phyloP scores from a whole-genome alignment of 495 filamentous ascomycete species.

The Hypoxylon perforatum region DNA sequence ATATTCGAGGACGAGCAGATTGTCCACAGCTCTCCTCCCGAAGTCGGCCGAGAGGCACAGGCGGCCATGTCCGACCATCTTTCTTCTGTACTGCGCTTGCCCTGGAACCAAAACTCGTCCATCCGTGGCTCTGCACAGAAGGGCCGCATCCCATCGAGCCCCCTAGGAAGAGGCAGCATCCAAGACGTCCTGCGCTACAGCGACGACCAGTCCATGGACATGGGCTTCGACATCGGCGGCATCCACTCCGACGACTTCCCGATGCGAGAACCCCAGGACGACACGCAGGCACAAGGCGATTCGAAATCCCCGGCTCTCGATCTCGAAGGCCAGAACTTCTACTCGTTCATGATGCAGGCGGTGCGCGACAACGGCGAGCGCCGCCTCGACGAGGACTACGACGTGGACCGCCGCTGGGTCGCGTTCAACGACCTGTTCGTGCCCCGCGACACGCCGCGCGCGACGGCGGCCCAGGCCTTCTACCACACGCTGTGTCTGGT shows the following conservation, averaged over 20 bases:
- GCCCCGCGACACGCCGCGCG: conserved; percentile 59
- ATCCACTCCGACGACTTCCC: conserved; percentile 33
- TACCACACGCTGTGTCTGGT: conserved; percentile 77
- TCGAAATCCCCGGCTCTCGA: conserved; percentile 43
- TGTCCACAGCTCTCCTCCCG: conserved; percentile 37
- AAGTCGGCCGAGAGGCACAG: conserved; percentile 53
- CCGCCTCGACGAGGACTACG: conserved; percentile 50
- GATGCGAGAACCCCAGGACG: conserved; percentile 2
- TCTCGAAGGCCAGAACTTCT: conserved; percentile 54
- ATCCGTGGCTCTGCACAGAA: conserved; percentile 49
- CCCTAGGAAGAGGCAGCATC: conserved; percentile 46
- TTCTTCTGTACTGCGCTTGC: conserved; percentile 50
- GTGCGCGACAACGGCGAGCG: conserved; percentile 50
- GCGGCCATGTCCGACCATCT: conserved; percentile 52
- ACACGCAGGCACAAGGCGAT: conserved; percentile 20
- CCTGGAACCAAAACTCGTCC: conserved; percentile 58
- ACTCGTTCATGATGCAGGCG: conserved; percentile 66
- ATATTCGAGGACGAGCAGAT: conserved; percentile 31
- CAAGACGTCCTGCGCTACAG: conserved; percentile 55
- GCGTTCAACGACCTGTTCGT: conserved; percentile 74
- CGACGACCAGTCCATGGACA: conserved; percentile 43
- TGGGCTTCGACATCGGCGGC: conserved; percentile 45
- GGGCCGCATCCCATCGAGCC: conserved; percentile 53
- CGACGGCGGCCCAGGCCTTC: conserved; percentile 77
- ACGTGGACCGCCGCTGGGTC: conserved; percentile 49